These are phyloP conservation scores for Ophiostoma himal-ulmi DNA, from an alignment of 2,329 filamentous ascomycete species.

Conservation along the genomic window DNA sequence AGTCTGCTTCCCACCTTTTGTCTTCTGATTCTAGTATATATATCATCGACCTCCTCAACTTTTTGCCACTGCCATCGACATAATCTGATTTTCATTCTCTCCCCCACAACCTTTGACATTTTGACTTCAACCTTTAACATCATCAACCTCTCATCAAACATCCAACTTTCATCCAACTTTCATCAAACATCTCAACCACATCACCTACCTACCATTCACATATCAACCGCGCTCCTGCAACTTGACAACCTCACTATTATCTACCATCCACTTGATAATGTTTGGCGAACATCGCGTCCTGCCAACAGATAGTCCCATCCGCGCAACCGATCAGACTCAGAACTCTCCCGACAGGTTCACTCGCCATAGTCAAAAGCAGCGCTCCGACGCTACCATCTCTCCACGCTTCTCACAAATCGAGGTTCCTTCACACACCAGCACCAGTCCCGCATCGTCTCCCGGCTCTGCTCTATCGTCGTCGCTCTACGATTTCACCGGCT, in stretches of 20 bases:
- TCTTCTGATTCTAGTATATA: constrained; percentile 7
- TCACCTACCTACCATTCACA: neutral
- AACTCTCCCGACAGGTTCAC: neutral
- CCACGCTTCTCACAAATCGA: constrained; percentile 24
- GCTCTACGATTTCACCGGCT: constrained; percentile 28
- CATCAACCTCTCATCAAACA: neutral
- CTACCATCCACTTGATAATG: constrained; percentile 22
- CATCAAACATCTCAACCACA: neutral
- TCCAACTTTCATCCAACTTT: neutral
- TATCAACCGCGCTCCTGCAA: neutral
- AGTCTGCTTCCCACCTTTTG: neutral
- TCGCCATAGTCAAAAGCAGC: neutral
- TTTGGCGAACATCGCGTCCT: constrained; percentile 23
- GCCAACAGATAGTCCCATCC: neutral
- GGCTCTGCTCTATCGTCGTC: constrained; percentile 25
- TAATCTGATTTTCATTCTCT: neutral
- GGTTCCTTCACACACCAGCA: constrained; percentile 5
- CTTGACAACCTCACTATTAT: neutral
- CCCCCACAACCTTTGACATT: neutral
- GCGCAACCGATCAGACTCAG: constrained; percentile 5
- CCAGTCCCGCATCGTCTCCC: constrained; percentile 31
- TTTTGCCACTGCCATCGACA: neutral
- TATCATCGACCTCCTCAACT: neutral
- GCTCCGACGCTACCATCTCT: constrained; percentile 22
- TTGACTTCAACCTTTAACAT: neutral